Conservation (phyloP, 768 basidiomycete genomes). For the Kwoniella dejecticola region DNA sequence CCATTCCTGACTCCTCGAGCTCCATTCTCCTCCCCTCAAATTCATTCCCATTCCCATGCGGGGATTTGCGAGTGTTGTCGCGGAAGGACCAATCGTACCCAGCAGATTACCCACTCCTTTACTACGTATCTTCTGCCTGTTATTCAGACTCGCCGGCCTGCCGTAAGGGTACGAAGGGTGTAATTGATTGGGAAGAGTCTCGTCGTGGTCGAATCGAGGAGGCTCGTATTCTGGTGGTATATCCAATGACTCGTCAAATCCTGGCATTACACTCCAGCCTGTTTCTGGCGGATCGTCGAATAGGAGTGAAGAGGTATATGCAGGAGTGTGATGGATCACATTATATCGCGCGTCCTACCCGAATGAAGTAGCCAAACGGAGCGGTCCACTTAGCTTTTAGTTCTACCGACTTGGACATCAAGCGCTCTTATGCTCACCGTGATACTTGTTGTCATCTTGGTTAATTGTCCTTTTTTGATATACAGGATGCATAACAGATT, state of each 20-base stretch:
- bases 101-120: conserved; percentile 33
- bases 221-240: conserved; percentile 46
- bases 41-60: conserved; percentile 9
- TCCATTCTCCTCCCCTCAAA: conserved; percentile 14
- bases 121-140: conserved; percentile 4
- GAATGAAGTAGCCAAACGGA: no score
- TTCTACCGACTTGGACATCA: no score
- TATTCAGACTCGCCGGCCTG: conserved; percentile 22
- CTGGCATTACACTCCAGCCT: conserved; percentile 52
- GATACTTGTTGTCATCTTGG: conserved; percentile 38
- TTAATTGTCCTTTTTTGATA: neutral
- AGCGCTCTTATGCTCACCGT: conserved; percentile 36
- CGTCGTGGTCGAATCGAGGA: conserved; percentile 44
- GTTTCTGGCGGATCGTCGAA: conserved; percentile 48
- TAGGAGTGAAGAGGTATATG: conserved; percentile 31
- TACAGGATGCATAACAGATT: no score
- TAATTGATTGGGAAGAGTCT: conserved; percentile 39
- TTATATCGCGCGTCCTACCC: conserved; percentile 48
- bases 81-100: conserved; percentile 30
- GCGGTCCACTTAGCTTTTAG: no score
- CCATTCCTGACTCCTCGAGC: conserved; percentile 36
- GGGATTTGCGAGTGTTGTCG: neutral
- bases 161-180: conserved; percentile 49
- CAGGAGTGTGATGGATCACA: conserved; percentile 39
- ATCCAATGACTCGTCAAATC: conserved; percentile 43